Percentiles rank a stretch among this genome's conserved stretches.
Evolutionary conservation across 768 basidiomycete species (phyloP).

Genomic region (Rhodosporidiobolus sp.): DNA sequence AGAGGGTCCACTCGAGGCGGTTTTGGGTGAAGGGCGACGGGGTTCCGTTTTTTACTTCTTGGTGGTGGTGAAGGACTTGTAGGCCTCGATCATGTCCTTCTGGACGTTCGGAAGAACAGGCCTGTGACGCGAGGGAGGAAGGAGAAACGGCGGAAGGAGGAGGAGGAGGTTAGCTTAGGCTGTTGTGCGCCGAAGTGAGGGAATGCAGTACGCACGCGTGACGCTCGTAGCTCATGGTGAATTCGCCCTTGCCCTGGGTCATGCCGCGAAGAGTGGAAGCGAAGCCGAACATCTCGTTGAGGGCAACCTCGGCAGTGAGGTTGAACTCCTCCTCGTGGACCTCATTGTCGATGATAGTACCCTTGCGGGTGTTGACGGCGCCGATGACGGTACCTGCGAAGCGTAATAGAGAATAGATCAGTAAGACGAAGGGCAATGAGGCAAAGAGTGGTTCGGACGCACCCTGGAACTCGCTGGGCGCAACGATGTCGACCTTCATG

Average conservation of each 20-base stretch:
- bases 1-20: too few species aligned
- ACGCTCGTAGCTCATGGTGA: conserved; percentile 48
- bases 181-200: too few species aligned
- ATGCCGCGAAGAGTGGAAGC: conserved; percentile 46
- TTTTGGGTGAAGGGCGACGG: not conserved
- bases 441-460: not conserved
- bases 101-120: conserved; percentile 83
- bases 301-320: conserved; percentile 78
- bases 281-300: conserved; percentile 88
- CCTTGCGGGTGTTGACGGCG: conserved; percentile 83
- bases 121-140: conserved; percentile 54
- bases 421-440: not conserved
- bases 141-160: not conserved
- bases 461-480: conserved; percentile 89
- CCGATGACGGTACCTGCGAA: conserved; percentile 77
- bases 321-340: conserved; percentile 97
- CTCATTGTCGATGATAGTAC: conserved; percentile 92
- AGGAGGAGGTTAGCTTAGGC: not conserved
- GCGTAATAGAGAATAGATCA: not conserved
- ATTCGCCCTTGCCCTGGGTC: conserved; percentile 83
- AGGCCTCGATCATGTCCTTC: conserved; percentile 74
- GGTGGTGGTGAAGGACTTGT: conserved; percentile 10
- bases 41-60: conserved; percentile 8
- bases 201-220: too few species aligned
- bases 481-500: conserved; percentile 96